These are phyloP conservation scores for Beauveria rudraprayagi DNA, from an alignment of 2,329 filamentous ascomycete species.

Conservation along the genomic window DNA sequence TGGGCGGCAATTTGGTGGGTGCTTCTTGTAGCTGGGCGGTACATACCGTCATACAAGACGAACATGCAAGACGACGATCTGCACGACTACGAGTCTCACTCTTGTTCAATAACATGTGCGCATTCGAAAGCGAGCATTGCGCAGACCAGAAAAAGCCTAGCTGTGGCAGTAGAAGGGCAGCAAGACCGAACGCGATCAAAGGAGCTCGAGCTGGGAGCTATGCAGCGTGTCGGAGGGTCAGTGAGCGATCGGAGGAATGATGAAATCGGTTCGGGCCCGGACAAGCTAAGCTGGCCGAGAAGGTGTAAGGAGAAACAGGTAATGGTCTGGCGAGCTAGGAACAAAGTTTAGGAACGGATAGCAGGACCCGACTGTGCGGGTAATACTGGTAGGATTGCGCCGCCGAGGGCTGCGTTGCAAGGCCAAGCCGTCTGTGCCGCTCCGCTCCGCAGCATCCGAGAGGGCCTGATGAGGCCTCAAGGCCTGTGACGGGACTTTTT, in stretches of 20 bases:
- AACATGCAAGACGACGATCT: background rate
- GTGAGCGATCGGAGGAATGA: background rate
- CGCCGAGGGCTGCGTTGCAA: background rate
- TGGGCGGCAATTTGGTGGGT: background rate
- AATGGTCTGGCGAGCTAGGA: background rate
- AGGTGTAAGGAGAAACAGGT: background rate
- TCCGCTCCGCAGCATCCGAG: slow-evolving; percentile 12
- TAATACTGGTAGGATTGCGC: background rate
- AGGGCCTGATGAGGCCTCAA: background rate
- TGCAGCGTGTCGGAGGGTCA: no score
- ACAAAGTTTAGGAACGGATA: no score
- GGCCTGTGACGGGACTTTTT: slow-evolving; percentile 13
- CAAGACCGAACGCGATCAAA: background rate
- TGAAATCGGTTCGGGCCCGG: slow-evolving; percentile 7
- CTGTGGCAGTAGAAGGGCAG: background rate
- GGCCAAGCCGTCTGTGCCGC: background rate
- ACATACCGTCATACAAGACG: background rate
- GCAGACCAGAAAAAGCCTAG: background rate
- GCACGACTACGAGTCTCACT: background rate
- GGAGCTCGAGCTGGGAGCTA: background rate
- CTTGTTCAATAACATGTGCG: background rate
- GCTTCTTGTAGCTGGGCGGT: background rate
- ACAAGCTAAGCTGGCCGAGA: background rate
- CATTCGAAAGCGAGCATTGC: background rate
- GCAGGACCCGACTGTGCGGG: background rate